phyloP scores from a whole-genome alignment of 2,329 filamentous ascomycete species.

The Aspergillus tamarii region DNA sequence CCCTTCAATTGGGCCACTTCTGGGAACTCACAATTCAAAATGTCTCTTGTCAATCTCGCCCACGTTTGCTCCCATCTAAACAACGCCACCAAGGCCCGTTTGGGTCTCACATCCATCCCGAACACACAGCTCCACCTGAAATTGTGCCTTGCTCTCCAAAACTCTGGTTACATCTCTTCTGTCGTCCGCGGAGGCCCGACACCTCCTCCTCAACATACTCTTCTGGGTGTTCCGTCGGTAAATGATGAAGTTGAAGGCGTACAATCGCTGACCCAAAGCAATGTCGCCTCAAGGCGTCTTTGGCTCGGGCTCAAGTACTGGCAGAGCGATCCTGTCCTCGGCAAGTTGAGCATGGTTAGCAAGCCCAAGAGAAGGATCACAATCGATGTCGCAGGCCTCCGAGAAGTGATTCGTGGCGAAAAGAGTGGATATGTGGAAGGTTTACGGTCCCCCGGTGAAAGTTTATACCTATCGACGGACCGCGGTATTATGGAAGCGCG shows the following conservation, averaged over 20 bases:
- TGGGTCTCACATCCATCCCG: conserved; percentile 81
- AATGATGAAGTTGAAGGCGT: conserved; percentile 40
- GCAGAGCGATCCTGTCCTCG: conserved; percentile 78
- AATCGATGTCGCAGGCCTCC: conserved; percentile 64
- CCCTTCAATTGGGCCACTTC: conserved; percentile 25
- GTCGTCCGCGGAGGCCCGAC: conserved; percentile 73
- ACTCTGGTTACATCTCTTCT: conserved; percentile 77
- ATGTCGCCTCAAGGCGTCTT: conserved; percentile 73
- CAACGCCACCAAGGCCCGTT: conserved; percentile 81
- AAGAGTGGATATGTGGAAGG: conserved; percentile 70
- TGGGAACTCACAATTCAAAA: conserved; percentile 38
- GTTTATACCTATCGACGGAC: conserved; percentile 77
- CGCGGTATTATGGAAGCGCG: conserved; percentile 77
- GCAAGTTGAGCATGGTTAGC: conserved; percentile 66
- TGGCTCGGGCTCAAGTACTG: conserved; percentile 93
- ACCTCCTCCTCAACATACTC: conserved; percentile 57
- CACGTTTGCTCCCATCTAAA: conserved; percentile 89
- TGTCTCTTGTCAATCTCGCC: conserved; percentile 75
- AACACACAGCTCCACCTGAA: conserved; percentile 79
- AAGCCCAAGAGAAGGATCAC: conserved; percentile 75
- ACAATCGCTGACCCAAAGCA: conserved; percentile 66
- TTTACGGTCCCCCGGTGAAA: conserved; percentile 75
- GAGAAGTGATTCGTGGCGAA: conserved; percentile 69
- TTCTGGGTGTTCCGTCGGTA: conserved; percentile 55
- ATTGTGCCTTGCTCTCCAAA: conserved; percentile 76